phyloP scores from a whole-genome alignment of 345 rosid species.

The Conringia planisiliqua region DNA sequence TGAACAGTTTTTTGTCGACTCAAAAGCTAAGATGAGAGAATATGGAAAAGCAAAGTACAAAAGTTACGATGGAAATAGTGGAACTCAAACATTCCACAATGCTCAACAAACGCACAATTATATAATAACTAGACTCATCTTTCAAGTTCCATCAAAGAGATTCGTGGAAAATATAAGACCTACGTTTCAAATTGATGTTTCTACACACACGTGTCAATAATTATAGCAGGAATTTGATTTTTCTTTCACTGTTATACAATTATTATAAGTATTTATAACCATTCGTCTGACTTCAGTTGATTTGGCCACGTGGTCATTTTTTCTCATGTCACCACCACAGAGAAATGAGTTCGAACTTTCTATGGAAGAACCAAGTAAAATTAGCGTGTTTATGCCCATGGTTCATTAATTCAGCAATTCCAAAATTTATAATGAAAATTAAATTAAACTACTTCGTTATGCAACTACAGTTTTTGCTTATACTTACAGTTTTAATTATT shows the following conservation, averaged over 20 bases:
- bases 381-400: neutral
- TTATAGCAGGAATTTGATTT: neutral
- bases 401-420: neutral
- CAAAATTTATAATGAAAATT: neutral
- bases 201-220: constrained; percentile 18
- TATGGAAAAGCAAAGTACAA: neutral
- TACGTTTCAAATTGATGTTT: constrained; percentile 8
- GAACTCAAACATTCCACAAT: constrained; percentile 16
- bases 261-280: neutral
- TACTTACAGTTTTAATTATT: too few species aligned
- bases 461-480: neutral
- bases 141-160: constrained; percentile 14
- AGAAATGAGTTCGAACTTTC: constrained; percentile 7
- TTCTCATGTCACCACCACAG: neutral
- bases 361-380: neutral
- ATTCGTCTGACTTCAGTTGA: neutral
- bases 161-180: constrained; percentile 11
- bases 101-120: constrained; percentile 16
- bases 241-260: neutral
- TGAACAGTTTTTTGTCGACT: constrained; percentile 13
- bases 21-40: constrained; percentile 18
- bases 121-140: constrained; percentile 1
- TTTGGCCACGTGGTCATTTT: constrained; percentile 6
- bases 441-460: neutral
- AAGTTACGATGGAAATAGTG: neutral